Evolutionary conservation across 2,329 filamentous ascomycete genomes (phyloP).

Genomic region (Alternaria burnsii): DNA sequence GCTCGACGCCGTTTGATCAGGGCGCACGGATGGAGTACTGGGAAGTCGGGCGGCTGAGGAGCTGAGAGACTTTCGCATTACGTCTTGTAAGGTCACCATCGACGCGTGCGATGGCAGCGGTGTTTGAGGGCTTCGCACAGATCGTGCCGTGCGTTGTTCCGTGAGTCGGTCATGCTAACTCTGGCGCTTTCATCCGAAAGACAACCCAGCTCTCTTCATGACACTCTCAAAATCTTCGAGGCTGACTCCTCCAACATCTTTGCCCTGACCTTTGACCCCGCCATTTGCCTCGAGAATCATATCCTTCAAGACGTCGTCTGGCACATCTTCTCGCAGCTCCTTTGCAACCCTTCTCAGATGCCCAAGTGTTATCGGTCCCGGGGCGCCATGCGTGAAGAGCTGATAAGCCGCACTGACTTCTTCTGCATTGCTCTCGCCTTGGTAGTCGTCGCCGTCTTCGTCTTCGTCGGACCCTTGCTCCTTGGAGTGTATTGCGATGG

Average conservation of each 20-base stretch:
- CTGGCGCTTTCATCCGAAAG: slow-evolving; percentile 68
- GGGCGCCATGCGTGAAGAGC: slow-evolving; percentile 72
- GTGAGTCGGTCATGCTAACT: neutral
- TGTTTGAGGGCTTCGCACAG: neutral
- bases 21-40: neutral
- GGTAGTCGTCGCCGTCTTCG: slow-evolving; percentile 50
- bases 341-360: slow-evolving; percentile 82
- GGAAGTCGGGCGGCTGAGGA: neutral
- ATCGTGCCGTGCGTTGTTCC: neutral
- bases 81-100: neutral
- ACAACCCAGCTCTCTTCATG: slow-evolving; percentile 81
- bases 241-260: slow-evolving; percentile 71
- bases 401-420: slow-evolving; percentile 85
- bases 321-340: slow-evolving; percentile 82
- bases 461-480: slow-evolving; percentile 50
- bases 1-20: neutral
- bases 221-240: slow-evolving; percentile 85
- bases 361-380: slow-evolving; percentile 76
- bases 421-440: slow-evolving; percentile 54
- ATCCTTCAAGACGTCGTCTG: slow-evolving; percentile 83
- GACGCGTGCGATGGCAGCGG: neutral
- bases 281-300: slow-evolving; percentile 97
- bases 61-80: neutral
- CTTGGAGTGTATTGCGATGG: slow-evolving; percentile 75
- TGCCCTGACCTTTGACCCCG: slow-evolving; percentile 65